Conservation (phyloP, 148 eudicot species). For the Rhododendron vialii region DNA sequence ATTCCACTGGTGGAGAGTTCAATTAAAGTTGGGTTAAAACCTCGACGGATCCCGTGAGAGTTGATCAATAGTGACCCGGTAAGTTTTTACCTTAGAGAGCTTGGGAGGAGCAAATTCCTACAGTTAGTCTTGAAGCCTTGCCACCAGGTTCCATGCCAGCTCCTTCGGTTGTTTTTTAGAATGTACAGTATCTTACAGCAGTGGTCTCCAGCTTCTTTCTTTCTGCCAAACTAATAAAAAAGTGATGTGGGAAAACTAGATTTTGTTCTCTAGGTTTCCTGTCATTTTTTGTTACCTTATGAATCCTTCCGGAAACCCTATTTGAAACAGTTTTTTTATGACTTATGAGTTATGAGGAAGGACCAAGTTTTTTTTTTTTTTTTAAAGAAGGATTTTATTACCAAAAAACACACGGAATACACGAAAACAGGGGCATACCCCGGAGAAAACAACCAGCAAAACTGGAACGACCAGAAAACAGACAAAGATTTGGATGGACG, state of each 20-base stretch:
- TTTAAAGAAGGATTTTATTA: no score
- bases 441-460: no score
- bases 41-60: background rate
- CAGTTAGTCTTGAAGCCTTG: background rate
- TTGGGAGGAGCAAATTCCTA: background rate
- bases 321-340: background rate
- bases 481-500: background rate
- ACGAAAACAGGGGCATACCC: no score
- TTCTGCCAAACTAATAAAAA: no score
- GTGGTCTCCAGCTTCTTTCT: background rate
- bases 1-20: background rate
- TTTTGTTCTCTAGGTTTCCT: background rate
- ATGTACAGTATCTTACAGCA: background rate
- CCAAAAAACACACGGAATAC: no score
- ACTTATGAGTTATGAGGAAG: no score
- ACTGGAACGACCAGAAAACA: no score
- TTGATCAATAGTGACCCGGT: background rate
- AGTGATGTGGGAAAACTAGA: no score
- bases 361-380: background rate
- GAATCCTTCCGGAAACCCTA: background rate
- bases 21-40: background rate
- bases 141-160: background rate
- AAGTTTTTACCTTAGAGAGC: background rate
- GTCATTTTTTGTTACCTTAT: background rate
- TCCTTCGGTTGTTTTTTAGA: background rate